These are phyloP conservation scores for Blastobotrys americana DNA, from an alignment of 805 yeast species.

Conservation along the genomic window DNA sequence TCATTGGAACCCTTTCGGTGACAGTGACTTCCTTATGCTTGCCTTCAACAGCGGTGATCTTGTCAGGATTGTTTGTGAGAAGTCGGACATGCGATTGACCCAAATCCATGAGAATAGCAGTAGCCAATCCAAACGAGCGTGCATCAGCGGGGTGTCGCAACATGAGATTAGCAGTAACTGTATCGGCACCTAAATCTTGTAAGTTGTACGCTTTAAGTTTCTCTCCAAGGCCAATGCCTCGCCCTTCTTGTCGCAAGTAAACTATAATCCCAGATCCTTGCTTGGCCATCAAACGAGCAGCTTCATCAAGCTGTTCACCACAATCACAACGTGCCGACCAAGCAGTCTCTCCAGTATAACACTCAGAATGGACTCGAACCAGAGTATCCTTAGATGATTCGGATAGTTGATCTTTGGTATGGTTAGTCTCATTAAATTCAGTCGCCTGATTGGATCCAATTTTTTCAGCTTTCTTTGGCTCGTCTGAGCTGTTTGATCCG, in stretches of 20 bases:
- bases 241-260: conserved; percentile 93
- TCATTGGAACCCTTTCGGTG: conserved; percentile 89
- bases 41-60: conserved; percentile 91
- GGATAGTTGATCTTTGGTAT: too few species aligned
- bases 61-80: conserved; percentile 93
- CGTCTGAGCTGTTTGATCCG: too few species aligned
- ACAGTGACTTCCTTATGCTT: conserved; percentile 66
- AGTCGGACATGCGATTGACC: conserved; percentile 66
- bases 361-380: conserved; percentile 91
- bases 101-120: conserved; percentile 82
- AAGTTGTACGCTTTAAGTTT: conserved; percentile 92
- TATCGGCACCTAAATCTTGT: conserved; percentile 97
- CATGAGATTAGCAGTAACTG: conserved; percentile 90
- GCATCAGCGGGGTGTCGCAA: conserved; percentile 97
- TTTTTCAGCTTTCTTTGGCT: too few species aligned
- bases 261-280: conserved; percentile 91
- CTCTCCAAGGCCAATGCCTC: conserved; percentile 98
- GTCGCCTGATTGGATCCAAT: too few species aligned
- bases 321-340: conserved; percentile 99
- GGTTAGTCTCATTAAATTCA: too few species aligned
- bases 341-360: conserved; percentile 98
- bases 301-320: conserved; percentile 98
- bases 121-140: conserved; percentile 88
- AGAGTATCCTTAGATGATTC: conserved; percentile 40
- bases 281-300: conserved; percentile 85